Evolutionary conservation across 2,329 filamentous ascomycete species (phyloP), one percentile per base, ranked within the genome.

Genomic region (Diaporthe longicolla): DNA sequence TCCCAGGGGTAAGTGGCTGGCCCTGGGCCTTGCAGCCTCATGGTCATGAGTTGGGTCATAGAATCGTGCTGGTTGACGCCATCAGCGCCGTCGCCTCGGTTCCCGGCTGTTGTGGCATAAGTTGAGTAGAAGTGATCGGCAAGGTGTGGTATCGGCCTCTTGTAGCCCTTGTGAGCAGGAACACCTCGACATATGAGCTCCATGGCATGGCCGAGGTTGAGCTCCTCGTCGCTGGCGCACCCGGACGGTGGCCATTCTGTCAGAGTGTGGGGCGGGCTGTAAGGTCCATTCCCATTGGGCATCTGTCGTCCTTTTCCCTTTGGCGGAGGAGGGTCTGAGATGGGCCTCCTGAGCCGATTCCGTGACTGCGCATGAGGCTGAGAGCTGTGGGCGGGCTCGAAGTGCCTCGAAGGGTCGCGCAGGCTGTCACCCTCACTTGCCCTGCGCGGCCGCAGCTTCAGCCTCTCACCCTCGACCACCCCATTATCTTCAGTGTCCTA

Each of bases 1-100:
- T 93, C 89, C 93, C 91, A 94, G 2, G 91, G 92, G 74, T 85
- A 81, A 3, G 81, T 79, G 58, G 88, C 84, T 21, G 83, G 79
- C 6, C 83, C 84, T 0, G 81, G 78, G 4, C 86, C 85, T 73
- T 86, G 83, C 19, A 88, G 82, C 35, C 86, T 84, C 79, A 91
- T 81, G 2, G 88, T 90, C 85, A 89, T 90, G 77, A 91, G 85
- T 81, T 90, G 87, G 11, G 84, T 87, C 89, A 91, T 91, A 66
- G 86, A 81, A 76, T 89, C 86, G 79, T 90, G 88, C 35, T 86
- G 80, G 77, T 88, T 86, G 21, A 84, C 87, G 10, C 81, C 82
- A 74, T 91, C 89, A 4, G 82, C 84, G n/a, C 82, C 82, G 35
- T 83, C 83, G 32, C 82, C 80, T 21, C 81, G 82, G 77, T 87